Evolutionary conservation across 192 early-diverging fungal species (phyloP).

Genomic region (Coemansia sp.): DNA sequence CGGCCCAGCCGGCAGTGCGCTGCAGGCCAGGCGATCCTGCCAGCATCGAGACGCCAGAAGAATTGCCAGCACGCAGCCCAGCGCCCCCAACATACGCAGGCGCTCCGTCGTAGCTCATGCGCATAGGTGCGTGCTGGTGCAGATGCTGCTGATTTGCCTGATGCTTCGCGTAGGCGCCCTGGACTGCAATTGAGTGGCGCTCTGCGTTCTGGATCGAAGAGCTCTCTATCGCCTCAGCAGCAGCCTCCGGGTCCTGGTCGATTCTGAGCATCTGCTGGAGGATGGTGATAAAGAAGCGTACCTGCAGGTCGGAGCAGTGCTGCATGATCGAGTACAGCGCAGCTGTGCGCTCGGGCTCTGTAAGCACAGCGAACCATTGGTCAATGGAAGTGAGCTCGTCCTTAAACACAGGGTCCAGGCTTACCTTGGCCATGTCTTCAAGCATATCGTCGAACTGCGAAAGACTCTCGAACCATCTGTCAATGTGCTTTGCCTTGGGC

Average conservation of each 20-base stretch:
- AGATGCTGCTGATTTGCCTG: constrained; percentile 4
- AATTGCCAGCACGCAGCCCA: not conserved
- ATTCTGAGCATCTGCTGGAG: constrained; percentile 91
- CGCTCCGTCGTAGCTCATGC: constrained; percentile 36
- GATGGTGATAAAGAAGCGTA: constrained; percentile 93
- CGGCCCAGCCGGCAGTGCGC: constrained; percentile 24
- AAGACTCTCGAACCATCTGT: constrained; percentile 90
- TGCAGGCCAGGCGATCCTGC: constrained; percentile 16
- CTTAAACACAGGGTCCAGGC: constrained; percentile 81
- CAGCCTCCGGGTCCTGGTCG: constrained; percentile 66
- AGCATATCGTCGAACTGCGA: constrained; percentile 90
- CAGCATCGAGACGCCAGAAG: constrained; percentile 5
- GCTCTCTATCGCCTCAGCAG: constrained; percentile 14
- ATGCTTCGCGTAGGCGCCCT: constrained; percentile 43
- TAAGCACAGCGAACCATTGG: constrained; percentile 90
- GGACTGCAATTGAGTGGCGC: constrained; percentile 36
- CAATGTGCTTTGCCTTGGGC: constrained; percentile 58
- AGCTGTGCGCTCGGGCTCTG: constrained; percentile 90
- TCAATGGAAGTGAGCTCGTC: constrained; percentile 92
- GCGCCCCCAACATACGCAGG: constrained; percentile 2
- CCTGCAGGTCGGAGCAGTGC: constrained; percentile 87
- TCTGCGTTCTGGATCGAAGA: constrained; percentile 22
- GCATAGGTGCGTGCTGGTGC: constrained; percentile 7
- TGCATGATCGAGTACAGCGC: constrained; percentile 91
- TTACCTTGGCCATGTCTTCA: constrained; percentile 84